phyloP scores from a whole-genome alignment of 176 grass and related monocot species.

The Miscanthus lutarioriparius region DNA sequence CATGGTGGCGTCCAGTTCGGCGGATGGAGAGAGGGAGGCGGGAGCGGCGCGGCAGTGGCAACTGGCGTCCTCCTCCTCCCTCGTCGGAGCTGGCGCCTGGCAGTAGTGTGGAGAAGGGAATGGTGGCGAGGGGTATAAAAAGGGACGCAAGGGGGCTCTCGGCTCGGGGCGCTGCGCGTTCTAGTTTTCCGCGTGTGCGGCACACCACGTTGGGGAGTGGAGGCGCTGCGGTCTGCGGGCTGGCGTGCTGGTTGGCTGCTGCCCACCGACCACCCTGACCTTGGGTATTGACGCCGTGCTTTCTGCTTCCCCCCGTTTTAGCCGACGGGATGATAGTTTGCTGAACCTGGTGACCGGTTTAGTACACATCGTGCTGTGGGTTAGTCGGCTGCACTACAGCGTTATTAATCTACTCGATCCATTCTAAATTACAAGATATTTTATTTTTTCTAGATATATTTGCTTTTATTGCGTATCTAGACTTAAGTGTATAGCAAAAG shows the following conservation, averaged over 20 bases:
- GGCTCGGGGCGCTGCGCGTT: neutral
- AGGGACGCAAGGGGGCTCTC: neutral
- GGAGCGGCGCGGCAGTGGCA: neutral
- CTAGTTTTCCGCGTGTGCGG: neutral
- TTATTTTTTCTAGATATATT: no score
- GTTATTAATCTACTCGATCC: no score
- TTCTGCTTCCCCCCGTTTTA: neutral
- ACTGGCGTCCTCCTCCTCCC: conserved; percentile 10
- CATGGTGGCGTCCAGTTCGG: conserved; percentile 37
- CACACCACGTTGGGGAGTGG: conserved; percentile 19
- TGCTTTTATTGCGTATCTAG: no score
- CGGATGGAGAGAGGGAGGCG: neutral
- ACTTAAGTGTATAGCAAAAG: no score
- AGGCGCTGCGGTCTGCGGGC: neutral
- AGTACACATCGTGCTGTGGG: no score
- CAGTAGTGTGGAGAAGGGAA: neutral
- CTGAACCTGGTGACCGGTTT: no score
- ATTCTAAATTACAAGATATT: no score
- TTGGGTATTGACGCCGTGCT: neutral
- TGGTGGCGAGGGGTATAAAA: conserved; percentile 34
- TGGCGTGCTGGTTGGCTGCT: neutral
- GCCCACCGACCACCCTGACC: neutral
- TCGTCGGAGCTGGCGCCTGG: neutral
- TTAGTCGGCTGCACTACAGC: no score
- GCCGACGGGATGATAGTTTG: neutral